Evolutionary conservation across 139 green algal genomes (phyloP).

Genomic region (Closterium sp.): DNA sequence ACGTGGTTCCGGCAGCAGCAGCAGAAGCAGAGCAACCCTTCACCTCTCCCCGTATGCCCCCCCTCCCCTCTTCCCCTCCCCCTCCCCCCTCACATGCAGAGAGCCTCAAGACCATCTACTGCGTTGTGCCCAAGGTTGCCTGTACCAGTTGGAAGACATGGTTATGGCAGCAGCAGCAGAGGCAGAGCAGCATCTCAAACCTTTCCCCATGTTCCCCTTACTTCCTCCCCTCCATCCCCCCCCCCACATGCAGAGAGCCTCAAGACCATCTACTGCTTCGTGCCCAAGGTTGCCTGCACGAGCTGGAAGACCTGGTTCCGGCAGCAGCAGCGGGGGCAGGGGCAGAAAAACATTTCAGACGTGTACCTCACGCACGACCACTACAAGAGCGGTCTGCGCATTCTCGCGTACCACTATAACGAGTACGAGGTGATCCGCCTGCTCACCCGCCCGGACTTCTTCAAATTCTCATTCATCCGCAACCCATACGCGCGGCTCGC

Average conservation of each 20-base stretch:
- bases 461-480: not conserved
- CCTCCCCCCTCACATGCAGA: too few relatives aligned
- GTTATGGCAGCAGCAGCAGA: not conserved
- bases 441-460: conserved; percentile 6
- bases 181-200: not conserved
- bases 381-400: not conserved
- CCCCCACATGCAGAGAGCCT: not conserved
- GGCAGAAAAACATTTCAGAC: not conserved
- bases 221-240: too few relatives aligned
- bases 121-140: not conserved
- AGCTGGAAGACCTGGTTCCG: conserved; percentile 4
- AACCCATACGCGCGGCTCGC: not conserved
- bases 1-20: conserved; percentile 2
- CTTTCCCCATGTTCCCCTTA: too few relatives aligned
- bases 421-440: not conserved
- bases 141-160: not conserved
- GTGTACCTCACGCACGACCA: not conserved
- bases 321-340: not conserved
- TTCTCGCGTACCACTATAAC: not conserved
- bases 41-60: too few relatives aligned
- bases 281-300: conserved; percentile 3
- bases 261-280: not conserved
- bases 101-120: not conserved
- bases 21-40: not conserved
- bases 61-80: too few relatives aligned